Conservation (phyloP, 2,329 filamentous ascomycete species). For the Talaromyces sp. region DNA sequence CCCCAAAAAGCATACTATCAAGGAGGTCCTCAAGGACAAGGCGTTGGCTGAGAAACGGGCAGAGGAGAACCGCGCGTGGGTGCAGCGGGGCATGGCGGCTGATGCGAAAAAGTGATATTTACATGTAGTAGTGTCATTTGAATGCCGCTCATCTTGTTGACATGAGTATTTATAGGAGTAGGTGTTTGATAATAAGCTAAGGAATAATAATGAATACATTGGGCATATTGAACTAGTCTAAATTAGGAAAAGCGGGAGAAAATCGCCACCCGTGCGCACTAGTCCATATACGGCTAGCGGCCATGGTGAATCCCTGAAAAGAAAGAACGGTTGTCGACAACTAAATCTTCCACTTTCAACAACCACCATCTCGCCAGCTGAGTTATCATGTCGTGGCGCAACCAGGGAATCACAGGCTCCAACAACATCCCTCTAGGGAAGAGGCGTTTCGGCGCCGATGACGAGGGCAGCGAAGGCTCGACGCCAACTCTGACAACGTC, state of each 20-base stretch:
- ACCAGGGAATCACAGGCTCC: conserved; percentile 85
- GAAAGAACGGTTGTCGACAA: neutral
- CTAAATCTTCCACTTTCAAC: conserved; percentile 1
- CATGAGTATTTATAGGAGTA: neutral
- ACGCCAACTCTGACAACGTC: conserved; percentile 44
- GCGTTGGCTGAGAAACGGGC: conserved; percentile 56
- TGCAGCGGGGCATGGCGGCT: conserved; percentile 65
- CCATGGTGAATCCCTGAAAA: neutral
- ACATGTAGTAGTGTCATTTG: neutral
- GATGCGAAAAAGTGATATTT: conserved; percentile 50
- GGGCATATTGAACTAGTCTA: neutral
- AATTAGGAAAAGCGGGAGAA: neutral
- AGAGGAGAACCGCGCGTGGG: conserved; percentile 49
- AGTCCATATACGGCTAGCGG: neutral
- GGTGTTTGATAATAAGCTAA: neutral
- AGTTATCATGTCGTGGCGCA: conserved; percentile 58
- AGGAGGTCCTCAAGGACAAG: conserved; percentile 55
- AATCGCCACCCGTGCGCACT: neutral
- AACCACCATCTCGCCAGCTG: conserved; percentile 6
- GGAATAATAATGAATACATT: no score
- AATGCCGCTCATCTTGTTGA: neutral
- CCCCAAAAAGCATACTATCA: conserved; percentile 59
- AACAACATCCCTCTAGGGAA: conserved; percentile 96
- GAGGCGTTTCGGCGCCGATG: conserved; percentile 69
- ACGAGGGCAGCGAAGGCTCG: conserved; percentile 45